Evolutionary conservation across 768 basidiomycete genomes (phyloP).

Genomic region (Suillus weaverae): DNA sequence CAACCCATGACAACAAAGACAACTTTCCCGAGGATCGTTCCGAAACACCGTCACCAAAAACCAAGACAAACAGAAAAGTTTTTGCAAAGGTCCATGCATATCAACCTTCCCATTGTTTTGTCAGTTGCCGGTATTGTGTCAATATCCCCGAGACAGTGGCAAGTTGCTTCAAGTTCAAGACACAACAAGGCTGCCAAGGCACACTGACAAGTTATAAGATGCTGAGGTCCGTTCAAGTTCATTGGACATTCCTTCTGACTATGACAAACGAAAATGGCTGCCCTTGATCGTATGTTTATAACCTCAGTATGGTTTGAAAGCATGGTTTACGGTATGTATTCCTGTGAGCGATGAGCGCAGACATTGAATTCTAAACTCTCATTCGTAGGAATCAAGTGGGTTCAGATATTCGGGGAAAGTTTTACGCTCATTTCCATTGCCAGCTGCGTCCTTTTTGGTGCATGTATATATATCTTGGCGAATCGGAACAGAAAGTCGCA

Average conservation of each 20-base stretch:
- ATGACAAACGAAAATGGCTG: neutral
- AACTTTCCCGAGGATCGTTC: neutral
- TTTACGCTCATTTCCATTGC: neutral
- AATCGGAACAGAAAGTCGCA: neutral
- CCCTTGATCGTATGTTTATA: slow-evolving; percentile 5
- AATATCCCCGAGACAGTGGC: neutral
- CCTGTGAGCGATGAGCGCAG: neutral
- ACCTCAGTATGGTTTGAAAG: slow-evolving; percentile 7
- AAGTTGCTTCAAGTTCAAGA: slow-evolving; percentile 1
- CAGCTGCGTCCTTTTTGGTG: slow-evolving; percentile 11
- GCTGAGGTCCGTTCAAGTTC: neutral
- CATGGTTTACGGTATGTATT: slow-evolving; percentile 3
- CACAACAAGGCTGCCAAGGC: slow-evolving; percentile 1
- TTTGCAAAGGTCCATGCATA: neutral
- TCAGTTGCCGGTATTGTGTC: neutral
- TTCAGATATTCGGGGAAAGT: neutral
- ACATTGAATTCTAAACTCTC: neutral
- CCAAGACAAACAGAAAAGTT: neutral
- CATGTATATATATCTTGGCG: slow-evolving; percentile 6
- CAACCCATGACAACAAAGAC: neutral
- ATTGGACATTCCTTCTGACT: neutral
- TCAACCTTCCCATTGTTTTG: neutral
- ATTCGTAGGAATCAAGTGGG: slow-evolving; percentile 10
- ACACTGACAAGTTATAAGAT: neutral
- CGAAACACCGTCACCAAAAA: neutral